A percentile compares a stretch with the other conserved stretches of the same genome.
These are phyloP conservation scores for Xylaria acuta DNA, from an alignment of 495 filamentous ascomycete species.

Conservation along the genomic window DNA sequence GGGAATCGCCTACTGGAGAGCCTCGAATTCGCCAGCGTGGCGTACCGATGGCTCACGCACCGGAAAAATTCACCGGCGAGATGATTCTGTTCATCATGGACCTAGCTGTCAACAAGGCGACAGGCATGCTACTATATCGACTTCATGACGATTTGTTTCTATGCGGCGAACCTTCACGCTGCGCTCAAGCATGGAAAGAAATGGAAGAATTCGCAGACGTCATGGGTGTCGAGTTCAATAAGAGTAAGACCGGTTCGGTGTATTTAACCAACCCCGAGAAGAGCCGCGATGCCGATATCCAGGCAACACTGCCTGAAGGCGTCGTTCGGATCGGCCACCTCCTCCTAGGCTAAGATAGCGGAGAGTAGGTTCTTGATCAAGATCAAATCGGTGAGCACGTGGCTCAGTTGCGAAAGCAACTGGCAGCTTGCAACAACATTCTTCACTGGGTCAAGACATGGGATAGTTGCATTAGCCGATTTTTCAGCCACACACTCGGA, in stretches of 20 bases:
- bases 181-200: conserved; percentile 62
- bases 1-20: conserved; percentile 41
- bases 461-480: conserved; percentile 68
- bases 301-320: conserved; percentile 57
- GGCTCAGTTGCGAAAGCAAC: conserved; percentile 63
- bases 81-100: conserved; percentile 71
- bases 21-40: conserved; percentile 59
- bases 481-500: conserved; percentile 72
- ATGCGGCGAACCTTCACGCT: conserved; percentile 62
- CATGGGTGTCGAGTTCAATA: conserved; percentile 67
- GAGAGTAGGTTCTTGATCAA: conserved; percentile 68
- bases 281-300: conserved; percentile 30
- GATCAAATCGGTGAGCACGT: conserved; percentile 66
- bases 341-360: conserved; percentile 57
- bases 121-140: conserved; percentile 65
- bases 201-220: conserved; percentile 62
- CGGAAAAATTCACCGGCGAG: conserved; percentile 68
- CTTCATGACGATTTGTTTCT: conserved; percentile 77
- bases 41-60: conserved; percentile 64
- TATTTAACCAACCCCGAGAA: conserved; percentile 41
- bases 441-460: conserved; percentile 71
- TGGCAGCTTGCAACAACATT: conserved; percentile 59
- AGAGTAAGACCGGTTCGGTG: conserved; percentile 67
- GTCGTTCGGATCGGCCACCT: conserved; percentile 69
- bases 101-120: conserved; percentile 65